Percentiles rank a stretch among this genome's conserved stretches.
These are phyloP conservation scores for Aspergillus haitiensis DNA, from an alignment of 495 filamentous ascomycete species.

Conservation along the genomic window DNA sequence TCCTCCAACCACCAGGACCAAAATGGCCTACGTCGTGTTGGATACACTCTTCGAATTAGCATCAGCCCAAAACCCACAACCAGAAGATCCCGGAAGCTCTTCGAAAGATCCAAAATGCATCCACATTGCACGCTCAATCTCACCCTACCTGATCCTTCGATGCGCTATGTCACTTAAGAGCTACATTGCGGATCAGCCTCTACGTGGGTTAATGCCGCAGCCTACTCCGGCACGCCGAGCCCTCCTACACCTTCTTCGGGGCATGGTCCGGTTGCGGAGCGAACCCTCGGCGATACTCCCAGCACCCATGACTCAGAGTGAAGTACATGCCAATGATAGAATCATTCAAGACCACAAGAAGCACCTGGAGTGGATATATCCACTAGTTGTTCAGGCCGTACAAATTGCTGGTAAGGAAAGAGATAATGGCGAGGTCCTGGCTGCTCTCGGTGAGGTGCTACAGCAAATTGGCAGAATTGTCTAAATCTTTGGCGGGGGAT, in stretches of 20 bases:
- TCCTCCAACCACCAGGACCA: conserved; percentile 59
- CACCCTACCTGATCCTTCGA: conserved; percentile 82
- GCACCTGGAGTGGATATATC: conserved; percentile 81
- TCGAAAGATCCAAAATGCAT: conserved; percentile 35
- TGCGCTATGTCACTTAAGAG: conserved; percentile 73
- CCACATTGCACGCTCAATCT: conserved; percentile 70
- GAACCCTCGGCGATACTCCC: conserved; percentile 73
- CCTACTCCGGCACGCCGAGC: conserved; percentile 78
- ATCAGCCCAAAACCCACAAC: conserved; percentile 28
- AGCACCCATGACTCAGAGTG: conserved; percentile 31
- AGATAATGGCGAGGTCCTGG: conserved; percentile 58
- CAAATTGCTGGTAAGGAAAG: conserved; percentile 64
- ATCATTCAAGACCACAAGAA: conserved; percentile 48
- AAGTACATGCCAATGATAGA: neutral
- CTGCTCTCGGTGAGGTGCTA: conserved; percentile 65
- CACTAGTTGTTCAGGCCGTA: conserved; percentile 69
- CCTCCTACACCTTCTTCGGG: conserved; percentile 66
- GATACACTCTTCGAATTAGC: conserved; percentile 79
- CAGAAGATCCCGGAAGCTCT: conserved; percentile 3
- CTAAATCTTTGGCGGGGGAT: neutral
- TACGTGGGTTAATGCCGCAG: conserved; percentile 89
- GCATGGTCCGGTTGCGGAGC: conserved; percentile 63
- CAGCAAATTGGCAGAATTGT: conserved; percentile 56
- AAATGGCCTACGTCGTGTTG: conserved; percentile 77
- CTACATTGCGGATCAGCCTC: conserved; percentile 89